These are phyloP conservation scores for Encephalitozoon cuniculi DNA, from an alignment of 371 early-diverging fungal species.

Conservation along the genomic window DNA sequence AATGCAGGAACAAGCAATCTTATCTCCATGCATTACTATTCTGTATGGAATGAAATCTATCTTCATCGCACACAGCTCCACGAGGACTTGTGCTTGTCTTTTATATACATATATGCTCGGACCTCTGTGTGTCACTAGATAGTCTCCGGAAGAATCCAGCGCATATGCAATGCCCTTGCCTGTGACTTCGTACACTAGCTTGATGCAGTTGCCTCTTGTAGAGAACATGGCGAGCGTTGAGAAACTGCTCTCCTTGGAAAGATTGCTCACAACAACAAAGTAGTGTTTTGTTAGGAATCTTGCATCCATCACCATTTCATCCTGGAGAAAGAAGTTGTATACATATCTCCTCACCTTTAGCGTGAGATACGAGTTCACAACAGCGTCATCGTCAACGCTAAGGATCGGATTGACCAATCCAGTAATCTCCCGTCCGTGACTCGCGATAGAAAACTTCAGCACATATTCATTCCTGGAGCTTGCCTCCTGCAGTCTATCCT, in stretches of 20 bases:
- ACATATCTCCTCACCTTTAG: not conserved
- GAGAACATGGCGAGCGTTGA: not conserved
- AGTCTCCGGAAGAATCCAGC: not conserved
- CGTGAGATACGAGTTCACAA: not conserved
- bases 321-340: not conserved
- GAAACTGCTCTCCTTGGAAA: not conserved
- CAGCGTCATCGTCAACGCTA: not conserved
- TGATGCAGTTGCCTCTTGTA: not conserved
- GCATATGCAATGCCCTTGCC: not conserved
- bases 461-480: no score
- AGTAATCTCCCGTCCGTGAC: not conserved
- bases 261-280: not conserved
- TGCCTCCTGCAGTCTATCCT: not conserved
- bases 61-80: not conserved
- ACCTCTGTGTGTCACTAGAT: not conserved
- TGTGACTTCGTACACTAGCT: not conserved
- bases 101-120: not conserved
- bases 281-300: not conserved
- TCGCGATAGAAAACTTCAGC: not conserved
- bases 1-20: not conserved
- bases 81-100: not conserved
- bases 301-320: conserved; percentile 1
- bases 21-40: not conserved
- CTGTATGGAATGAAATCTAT: not conserved
- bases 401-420: not conserved